A percentile compares a stretch with the other conserved stretches of the same genome.
Conservation (phyloP, 495 filamentous ascomycete species). For the Bathelium albidoporum region DNA sequence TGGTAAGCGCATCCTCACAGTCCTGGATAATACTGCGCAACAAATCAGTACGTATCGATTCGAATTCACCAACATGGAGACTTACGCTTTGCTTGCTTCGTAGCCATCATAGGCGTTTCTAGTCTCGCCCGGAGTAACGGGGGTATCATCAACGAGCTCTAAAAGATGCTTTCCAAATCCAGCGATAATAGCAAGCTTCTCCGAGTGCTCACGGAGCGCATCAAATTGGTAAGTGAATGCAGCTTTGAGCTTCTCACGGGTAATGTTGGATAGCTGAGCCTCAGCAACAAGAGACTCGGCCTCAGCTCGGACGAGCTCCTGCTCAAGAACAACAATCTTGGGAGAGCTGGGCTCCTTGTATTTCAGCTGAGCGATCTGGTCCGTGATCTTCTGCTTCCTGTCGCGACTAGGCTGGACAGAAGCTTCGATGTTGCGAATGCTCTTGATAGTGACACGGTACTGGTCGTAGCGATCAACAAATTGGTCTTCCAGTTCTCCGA, state of each 20-base stretch:
- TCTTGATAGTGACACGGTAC: slow-evolving; percentile 98
- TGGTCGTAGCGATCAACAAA: slow-evolving; percentile 98
- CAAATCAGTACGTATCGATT: background rate
- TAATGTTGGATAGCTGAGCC: slow-evolving; percentile 97
- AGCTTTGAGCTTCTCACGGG: slow-evolving; percentile 96
- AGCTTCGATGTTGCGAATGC: slow-evolving; percentile 96
- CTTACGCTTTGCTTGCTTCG: slow-evolving; percentile 82
- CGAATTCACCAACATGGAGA: slow-evolving; percentile 4
- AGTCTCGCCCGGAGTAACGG: slow-evolving; percentile 94
- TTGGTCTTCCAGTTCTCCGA: slow-evolving; percentile 95
- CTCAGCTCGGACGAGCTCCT: slow-evolving; percentile 96
- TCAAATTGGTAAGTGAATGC: slow-evolving; percentile 98
- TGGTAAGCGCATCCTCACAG: slow-evolving; percentile 92
- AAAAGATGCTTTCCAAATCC: slow-evolving; percentile 95
- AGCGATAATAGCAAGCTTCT: slow-evolving; percentile 96
- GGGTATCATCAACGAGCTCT: slow-evolving; percentile 89
- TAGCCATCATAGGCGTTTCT: slow-evolving; percentile 95
- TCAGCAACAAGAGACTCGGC: slow-evolving; percentile 97
- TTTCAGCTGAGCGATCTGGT: slow-evolving; percentile 96
- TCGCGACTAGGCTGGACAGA: slow-evolving; percentile 97
- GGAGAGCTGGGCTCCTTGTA: slow-evolving; percentile 99
- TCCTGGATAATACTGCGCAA: slow-evolving; percentile 80
- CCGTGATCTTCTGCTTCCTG: slow-evolving; percentile 98
- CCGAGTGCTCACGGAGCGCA: slow-evolving; percentile 91
- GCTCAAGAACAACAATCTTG: slow-evolving; percentile 93